Conservation (phyloP, 2,329 filamentous ascomycete genomes). For the Mycosphaerelloides madeirae region DNA sequence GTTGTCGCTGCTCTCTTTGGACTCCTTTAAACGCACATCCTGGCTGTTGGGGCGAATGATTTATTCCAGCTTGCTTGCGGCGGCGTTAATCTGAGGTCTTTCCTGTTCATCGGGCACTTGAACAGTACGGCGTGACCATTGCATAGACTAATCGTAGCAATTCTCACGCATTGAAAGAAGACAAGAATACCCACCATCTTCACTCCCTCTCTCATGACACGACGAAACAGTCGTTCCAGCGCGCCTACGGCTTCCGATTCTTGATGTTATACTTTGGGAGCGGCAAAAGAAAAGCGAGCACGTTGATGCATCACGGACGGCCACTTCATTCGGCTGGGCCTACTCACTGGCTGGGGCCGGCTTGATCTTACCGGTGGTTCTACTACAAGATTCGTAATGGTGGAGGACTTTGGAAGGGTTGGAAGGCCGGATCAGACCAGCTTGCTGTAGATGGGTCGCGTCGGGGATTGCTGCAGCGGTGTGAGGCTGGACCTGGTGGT, state of each 20-base stretch:
- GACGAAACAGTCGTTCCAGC: slow-evolving; percentile 15
- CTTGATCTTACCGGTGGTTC: too few relatives aligned
- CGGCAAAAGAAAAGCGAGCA: slow-evolving; percentile 9
- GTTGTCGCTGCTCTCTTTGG: slow-evolving; percentile 46
- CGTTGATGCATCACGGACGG: slow-evolving; percentile 11
- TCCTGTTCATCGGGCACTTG: slow-evolving; percentile 18
- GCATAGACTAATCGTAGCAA: slow-evolving; percentile 35
- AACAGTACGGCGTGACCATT: slow-evolving; percentile 21
- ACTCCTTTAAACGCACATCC: slow-evolving; percentile 37
- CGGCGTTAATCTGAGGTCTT: slow-evolving; percentile 17
- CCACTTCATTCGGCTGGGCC: slow-evolving; percentile 7
- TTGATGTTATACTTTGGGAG: slow-evolving; percentile 10
- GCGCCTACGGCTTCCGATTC: neutral
- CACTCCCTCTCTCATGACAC: slow-evolving; percentile 16
- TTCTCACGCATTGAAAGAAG: slow-evolving; percentile 16
- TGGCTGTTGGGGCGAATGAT: slow-evolving; percentile 14
- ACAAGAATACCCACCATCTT: slow-evolving; percentile 10
- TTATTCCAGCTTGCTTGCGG: slow-evolving; percentile 17
- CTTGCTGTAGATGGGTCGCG: too few relatives aligned
- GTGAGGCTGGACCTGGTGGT: too few relatives aligned
- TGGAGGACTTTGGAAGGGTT: slow-evolving; percentile 1
- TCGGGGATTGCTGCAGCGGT: too few relatives aligned
- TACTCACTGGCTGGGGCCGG: too few relatives aligned
- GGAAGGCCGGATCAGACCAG: too few relatives aligned
- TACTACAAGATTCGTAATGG: slow-evolving; percentile 6